A percentile compares a stretch with the other conserved stretches of the same genome.
phyloP scores from a whole-genome alignment of 495 filamentous ascomycete species.

The Usnea hakonensis region DNA sequence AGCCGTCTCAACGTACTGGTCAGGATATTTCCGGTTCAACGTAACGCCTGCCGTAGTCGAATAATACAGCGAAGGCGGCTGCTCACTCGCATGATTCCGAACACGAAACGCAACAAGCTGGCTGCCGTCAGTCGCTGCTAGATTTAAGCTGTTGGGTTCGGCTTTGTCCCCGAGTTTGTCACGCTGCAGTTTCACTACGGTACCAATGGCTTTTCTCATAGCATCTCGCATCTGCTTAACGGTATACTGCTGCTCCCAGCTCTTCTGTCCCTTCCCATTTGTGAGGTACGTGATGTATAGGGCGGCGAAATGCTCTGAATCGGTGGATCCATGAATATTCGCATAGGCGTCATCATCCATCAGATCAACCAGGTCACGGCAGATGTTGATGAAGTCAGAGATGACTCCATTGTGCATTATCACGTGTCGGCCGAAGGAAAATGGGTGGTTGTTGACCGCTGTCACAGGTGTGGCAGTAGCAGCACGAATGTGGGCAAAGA shows the following conservation, averaged over 20 bases:
- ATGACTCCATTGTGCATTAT: slow-evolving; percentile 48
- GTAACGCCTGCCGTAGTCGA: slow-evolving; percentile 34
- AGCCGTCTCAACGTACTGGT: slow-evolving; percentile 30
- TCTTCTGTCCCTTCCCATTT: slow-evolving; percentile 17
- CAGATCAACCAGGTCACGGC: slow-evolving; percentile 32
- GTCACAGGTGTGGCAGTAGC: slow-evolving; percentile 28
- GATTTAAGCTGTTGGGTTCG: slow-evolving; percentile 37
- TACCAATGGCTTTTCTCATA: slow-evolving; percentile 34
- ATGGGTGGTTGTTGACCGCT: slow-evolving; percentile 43
- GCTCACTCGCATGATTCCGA: slow-evolving; percentile 39
- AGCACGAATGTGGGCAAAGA: slow-evolving; percentile 42
- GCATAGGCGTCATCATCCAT: slow-evolving; percentile 37
- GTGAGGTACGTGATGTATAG: slow-evolving; percentile 43
- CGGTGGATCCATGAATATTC: slow-evolving; percentile 40
- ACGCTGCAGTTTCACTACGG: slow-evolving; percentile 37
- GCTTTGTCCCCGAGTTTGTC: slow-evolving; percentile 29
- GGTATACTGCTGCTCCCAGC: slow-evolving; percentile 36
- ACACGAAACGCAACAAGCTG: slow-evolving; percentile 38
- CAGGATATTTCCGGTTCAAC: slow-evolving; percentile 42
- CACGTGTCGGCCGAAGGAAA: slow-evolving; percentile 41
- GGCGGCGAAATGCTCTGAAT: slow-evolving; percentile 44
- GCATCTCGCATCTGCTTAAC: slow-evolving; percentile 33
- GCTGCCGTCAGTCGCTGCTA: slow-evolving; percentile 35
- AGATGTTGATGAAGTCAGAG: slow-evolving; percentile 35
- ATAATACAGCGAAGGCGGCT: slow-evolving; percentile 43